Percentiles rank a stretch among this genome's conserved stretches.
These are phyloP conservation scores for Biscogniauxia marginata DNA, from an alignment of 2,329 filamentous ascomycete species.

Conservation along the genomic window DNA sequence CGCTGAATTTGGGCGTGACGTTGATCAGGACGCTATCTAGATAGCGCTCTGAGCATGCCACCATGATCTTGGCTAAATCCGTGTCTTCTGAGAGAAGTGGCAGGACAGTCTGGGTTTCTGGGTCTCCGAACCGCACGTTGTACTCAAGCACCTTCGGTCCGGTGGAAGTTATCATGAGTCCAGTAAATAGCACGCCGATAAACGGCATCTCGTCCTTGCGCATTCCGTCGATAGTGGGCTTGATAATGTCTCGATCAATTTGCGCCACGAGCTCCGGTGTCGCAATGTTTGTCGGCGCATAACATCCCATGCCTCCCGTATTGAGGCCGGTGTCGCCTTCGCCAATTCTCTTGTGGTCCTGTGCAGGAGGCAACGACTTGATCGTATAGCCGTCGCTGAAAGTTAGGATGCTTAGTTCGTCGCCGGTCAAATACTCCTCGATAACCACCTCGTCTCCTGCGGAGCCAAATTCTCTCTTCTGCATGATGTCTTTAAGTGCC, in stretches of 20 bases:
- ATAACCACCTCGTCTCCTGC: conserved; percentile 92
- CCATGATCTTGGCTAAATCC: conserved; percentile 85
- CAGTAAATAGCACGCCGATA: conserved; percentile 77
- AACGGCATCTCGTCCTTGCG: conserved; percentile 73
- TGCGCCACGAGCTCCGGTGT: conserved; percentile 72
- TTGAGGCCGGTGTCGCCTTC: conserved; percentile 90
- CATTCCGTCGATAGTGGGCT: conserved; percentile 89
- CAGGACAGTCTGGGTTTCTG: conserved; percentile 77
- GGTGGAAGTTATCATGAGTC: conserved; percentile 73
- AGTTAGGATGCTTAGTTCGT: conserved; percentile 87
- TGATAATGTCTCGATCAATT: conserved; percentile 79
- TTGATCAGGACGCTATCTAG: conserved; percentile 69
- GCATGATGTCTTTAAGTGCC: conserved; percentile 87
- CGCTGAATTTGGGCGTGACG: conserved; percentile 69
- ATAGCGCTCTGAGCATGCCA: conserved; percentile 75
- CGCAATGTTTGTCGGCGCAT: conserved; percentile 82
- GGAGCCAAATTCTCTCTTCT: conserved; percentile 78
- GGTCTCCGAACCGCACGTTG: conserved; percentile 77
- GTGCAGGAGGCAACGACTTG: conserved; percentile 80
- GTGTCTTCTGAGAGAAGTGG: conserved; percentile 74
- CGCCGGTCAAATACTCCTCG: conserved; percentile 87
- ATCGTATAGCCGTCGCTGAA: conserved; percentile 90
- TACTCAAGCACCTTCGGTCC: conserved; percentile 76
- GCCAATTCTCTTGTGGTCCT: conserved; percentile 94
- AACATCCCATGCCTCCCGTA: conserved; percentile 97